Conservation (phyloP, 441 rosid genomes). For the Adansonia madagascariensis region DNA sequence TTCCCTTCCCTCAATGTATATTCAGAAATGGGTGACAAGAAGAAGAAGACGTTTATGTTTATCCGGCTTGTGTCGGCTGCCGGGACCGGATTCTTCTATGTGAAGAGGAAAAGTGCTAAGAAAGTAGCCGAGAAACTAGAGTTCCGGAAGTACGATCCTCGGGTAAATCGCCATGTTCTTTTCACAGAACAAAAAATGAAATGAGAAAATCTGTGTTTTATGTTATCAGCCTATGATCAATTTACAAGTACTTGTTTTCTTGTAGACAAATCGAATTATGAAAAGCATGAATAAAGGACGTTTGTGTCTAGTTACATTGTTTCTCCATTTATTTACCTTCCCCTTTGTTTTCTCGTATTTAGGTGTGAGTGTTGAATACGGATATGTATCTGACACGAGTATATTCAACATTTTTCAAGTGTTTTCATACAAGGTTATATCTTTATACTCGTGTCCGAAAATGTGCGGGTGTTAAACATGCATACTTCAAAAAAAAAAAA, state of each 20-base stretch:
- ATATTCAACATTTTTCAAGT: too few species aligned
- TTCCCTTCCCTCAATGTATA: too few species aligned
- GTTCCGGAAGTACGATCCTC: constrained; percentile 88
- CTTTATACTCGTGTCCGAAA: too few species aligned
- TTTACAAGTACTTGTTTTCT: not conserved
- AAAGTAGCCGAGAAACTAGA: constrained; percentile 82
- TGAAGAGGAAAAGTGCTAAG: constrained; percentile 83
- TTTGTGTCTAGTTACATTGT: not conserved
- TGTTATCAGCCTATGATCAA: not conserved
- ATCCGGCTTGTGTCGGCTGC: constrained; percentile 92
- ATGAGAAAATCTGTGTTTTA: constrained; percentile 35
- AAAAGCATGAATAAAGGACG: not conserved
- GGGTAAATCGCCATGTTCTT: constrained; percentile 86
- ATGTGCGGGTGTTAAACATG: too few species aligned
- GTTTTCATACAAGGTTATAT: too few species aligned
- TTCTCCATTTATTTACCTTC: not conserved
- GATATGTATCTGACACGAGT: too few species aligned
- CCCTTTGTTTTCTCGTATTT: not conserved
- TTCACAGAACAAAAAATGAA: constrained; percentile 94
- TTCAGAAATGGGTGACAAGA: constrained; percentile 75
- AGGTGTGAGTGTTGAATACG: too few species aligned
- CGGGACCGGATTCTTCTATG: constrained; percentile 96
- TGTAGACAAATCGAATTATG: not conserved
- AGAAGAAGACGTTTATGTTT: constrained; percentile 89
- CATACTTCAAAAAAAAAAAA: too few species aligned